A percentile compares a stretch with the other conserved stretches of the same genome.
Evolutionary conservation across 345 rosid genomes (phyloP).

Genomic region (Limnanthes douglasii): DNA sequence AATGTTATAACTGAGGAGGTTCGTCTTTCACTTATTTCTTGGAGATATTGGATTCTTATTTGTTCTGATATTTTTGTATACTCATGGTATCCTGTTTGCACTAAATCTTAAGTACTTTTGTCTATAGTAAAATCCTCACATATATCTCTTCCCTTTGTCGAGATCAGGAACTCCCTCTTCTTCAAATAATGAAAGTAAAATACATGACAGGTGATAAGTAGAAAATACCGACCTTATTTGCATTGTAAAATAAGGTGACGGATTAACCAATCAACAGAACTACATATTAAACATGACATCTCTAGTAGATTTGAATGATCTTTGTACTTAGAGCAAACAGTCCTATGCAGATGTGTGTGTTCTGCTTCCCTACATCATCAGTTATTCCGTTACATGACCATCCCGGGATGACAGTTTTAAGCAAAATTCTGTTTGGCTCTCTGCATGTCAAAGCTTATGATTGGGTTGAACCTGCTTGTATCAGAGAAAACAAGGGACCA

Average conservation of each 20-base stretch:
- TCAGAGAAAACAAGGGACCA: constrained; percentile 27
- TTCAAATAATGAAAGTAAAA: too few relatives aligned
- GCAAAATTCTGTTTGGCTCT: constrained; percentile 88
- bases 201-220: too few relatives aligned
- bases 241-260: too few relatives aligned
- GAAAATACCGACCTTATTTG: too few relatives aligned
- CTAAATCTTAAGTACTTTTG: too few relatives aligned
- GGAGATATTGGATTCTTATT: neutral
- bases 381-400: constrained; percentile 96
- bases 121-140: too few relatives aligned
- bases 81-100: too few relatives aligned
- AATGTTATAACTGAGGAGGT: too few relatives aligned
- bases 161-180: too few relatives aligned
- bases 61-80: too few relatives aligned
- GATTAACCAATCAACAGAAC: constrained; percentile 2
- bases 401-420: constrained; percentile 90
- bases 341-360: constrained; percentile 75
- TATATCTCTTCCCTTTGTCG: too few relatives aligned
- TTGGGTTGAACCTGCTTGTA: constrained; percentile 77
- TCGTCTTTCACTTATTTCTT: too few relatives aligned
- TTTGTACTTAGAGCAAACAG: constrained; percentile 2
- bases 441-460: constrained; percentile 91
- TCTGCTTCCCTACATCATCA: constrained; percentile 87
- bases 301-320: neutral
- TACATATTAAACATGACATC: neutral